Evolutionary conservation across 208 protist species (phyloP), one percentile per base, ranked within the genome.

Genomic region (Leptomonas pyrrhocoris): DNA sequence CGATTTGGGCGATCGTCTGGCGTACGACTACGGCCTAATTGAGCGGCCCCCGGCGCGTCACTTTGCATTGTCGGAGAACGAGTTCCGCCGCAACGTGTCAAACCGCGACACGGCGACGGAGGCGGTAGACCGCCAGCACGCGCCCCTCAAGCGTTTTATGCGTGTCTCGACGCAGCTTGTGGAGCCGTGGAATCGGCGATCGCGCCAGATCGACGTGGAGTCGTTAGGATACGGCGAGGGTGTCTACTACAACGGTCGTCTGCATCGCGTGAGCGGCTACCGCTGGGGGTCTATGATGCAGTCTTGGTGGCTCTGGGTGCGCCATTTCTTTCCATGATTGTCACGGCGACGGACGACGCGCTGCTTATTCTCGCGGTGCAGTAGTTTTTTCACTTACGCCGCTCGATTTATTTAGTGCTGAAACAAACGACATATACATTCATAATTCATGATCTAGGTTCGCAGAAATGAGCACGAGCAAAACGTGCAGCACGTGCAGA

Each of bases 151-250:
- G n/a, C 40, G 13, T 3, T 77, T 77, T 31, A 18, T 5, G 13
- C 45, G 30, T 21, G 34, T 23, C 23, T 71, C 72, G 30, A 71
- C 72, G 58, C 72, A 77, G 64, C 56, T 90, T 27, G 85, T 94
- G 31, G 89, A 94, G 76, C 88, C 88, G 63, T 94, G 88, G 86
- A 75, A 82, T n/a, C 63, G 53, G 2, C 61, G 61, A 15, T 38
- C 45, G 30, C 40, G 27, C 19, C 65, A 80, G 6, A 51, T 65
- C 38, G 59, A 68, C 16, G 58, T 31, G 2, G 36, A 73, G 40
- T 66, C 73, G 31, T 65, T 84, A 13, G 58, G 34, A 11, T 51
- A 83, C 51, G 89, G 89, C 16, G 89, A 94, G 48, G 89, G 89
- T 13, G 50, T 50, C 15, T 88, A 74, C 56, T 94, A 90, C 78